These are phyloP conservation scores for Clonostachys sp. DNA, from an alignment of 2,329 filamentous ascomycete species.

Conservation along the genomic window DNA sequence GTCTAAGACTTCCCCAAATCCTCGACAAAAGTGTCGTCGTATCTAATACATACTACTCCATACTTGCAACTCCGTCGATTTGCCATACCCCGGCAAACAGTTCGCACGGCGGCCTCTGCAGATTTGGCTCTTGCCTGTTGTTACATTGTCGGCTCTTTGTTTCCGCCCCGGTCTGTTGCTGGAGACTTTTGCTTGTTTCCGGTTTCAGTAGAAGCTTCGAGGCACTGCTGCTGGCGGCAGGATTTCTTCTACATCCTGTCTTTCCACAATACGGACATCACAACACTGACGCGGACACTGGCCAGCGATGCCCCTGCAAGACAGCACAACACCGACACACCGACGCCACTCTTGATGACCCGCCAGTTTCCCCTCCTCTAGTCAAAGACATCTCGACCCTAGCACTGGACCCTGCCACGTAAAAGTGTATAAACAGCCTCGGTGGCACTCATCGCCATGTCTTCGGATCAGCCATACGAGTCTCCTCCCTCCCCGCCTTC, in stretches of 20 bases:
- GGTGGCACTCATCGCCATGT: neutral
- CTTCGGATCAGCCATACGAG: neutral
- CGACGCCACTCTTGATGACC: neutral
- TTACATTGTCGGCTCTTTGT: neutral
- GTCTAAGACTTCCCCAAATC: no score
- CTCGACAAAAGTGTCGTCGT: no score
- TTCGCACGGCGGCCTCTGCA: no score
- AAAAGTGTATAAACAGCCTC: neutral
- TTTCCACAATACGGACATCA: neutral
- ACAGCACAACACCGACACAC: conserved; percentile 1
- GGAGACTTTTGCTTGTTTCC: neutral
- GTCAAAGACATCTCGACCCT: no score
- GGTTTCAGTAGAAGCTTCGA: neutral
- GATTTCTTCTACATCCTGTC: neutral
- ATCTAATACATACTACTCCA: no score
- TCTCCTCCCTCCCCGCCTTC: neutral
- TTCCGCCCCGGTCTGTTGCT: neutral
- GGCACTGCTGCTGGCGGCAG: conserved; percentile 1
- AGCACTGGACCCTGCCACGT: neutral
- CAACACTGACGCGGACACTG: no score
- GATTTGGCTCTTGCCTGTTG: no score
- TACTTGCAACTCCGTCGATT: no score
- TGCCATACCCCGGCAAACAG: no score
- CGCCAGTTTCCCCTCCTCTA: neutral
- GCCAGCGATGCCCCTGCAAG: conserved; percentile 1